These are phyloP conservation scores for Filobasidium wieringae DNA, from an alignment of 768 basidiomycete genomes.

Conservation along the genomic window DNA sequence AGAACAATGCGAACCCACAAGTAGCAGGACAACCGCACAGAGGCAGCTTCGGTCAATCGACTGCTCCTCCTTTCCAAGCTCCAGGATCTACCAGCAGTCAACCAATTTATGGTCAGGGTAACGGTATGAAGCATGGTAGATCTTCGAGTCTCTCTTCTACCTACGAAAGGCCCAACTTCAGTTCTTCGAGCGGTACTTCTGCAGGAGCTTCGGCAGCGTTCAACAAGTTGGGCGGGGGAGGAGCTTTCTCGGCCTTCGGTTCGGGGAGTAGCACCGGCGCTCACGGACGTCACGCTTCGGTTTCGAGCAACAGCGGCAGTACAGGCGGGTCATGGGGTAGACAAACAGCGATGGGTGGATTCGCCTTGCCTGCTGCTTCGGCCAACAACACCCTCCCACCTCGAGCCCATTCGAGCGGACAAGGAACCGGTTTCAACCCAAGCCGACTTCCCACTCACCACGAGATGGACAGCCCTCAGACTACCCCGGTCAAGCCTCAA, in stretches of 20 bases:
- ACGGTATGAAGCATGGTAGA: background rate
- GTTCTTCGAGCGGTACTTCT: background rate
- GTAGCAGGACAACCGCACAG: background rate
- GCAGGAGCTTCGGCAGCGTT: background rate
- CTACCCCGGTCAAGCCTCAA: background rate
- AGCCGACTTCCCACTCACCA: conserved; percentile 7
- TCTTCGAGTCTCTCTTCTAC: conserved; percentile 7
- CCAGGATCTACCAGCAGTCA: background rate
- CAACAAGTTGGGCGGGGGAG: background rate
- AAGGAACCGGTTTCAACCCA: background rate
- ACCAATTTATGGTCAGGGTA: background rate
- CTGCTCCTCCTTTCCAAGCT: background rate
- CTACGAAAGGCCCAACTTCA: background rate
- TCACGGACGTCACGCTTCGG: conserved; percentile 3
- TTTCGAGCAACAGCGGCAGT: background rate
- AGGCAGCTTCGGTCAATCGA: background rate
- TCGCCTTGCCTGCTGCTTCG: no score
- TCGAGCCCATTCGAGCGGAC: no score
- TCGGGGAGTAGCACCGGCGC: background rate
- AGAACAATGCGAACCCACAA: background rate
- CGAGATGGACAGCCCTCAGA: background rate
- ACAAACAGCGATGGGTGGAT: background rate
- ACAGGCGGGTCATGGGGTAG: background rate
- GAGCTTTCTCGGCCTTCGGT: background rate
- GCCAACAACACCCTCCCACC: no score